Percentiles rank a stretch among this genome's conserved stretches.
Evolutionary conservation across 352 stramenopile species (phyloP).

Genomic region (Pythium insidiosum): DNA sequence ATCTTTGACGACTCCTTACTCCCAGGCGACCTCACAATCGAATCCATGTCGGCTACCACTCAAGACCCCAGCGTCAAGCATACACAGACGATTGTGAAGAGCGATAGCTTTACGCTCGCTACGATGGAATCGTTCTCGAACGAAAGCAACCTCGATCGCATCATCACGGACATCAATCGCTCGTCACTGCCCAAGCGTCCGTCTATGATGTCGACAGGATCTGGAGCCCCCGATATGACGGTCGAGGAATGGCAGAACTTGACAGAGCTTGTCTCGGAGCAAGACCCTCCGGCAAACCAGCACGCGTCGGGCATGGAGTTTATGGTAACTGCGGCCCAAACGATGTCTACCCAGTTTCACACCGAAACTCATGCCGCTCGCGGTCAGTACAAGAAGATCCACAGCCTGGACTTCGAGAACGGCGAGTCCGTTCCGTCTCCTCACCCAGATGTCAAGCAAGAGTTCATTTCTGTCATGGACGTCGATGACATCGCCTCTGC

Average conservation of each 20-base stretch:
- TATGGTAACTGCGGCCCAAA: slow-evolving; percentile 3
- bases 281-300: slow-evolving; percentile 14
- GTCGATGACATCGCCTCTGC: slow-evolving; percentile 40
- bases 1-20: slow-evolving; percentile 60
- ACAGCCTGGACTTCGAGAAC: slow-evolving; percentile 70
- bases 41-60: no score
- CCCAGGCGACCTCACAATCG: slow-evolving; percentile 8
- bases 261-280: slow-evolving; percentile 60
- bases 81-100: slow-evolving; percentile 23
- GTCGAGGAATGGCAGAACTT: slow-evolving; percentile 67
- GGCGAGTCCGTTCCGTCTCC: slow-evolving; percentile 12
- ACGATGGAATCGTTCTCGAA: slow-evolving; percentile 69
- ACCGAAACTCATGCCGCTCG: slow-evolving; percentile 15
- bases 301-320: slow-evolving; percentile 2
- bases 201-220: slow-evolving; percentile 21
- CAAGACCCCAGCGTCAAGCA: slow-evolving; percentile 1
- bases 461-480: slow-evolving; percentile 29
- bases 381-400: slow-evolving; percentile 51
- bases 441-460: slow-evolving; percentile 36
- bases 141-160: slow-evolving; percentile 64
- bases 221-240: slow-evolving; percentile 47
- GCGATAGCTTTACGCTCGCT: slow-evolving; percentile 61
- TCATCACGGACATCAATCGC: slow-evolving; percentile 68
- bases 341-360: slow-evolving; percentile 1
- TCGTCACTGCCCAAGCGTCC: slow-evolving; percentile 41